Evolutionary conservation across 345 rosid genomes (phyloP), one percentile per base, ranked within the genome.

Genomic region (Sapria himalayana): DNA sequence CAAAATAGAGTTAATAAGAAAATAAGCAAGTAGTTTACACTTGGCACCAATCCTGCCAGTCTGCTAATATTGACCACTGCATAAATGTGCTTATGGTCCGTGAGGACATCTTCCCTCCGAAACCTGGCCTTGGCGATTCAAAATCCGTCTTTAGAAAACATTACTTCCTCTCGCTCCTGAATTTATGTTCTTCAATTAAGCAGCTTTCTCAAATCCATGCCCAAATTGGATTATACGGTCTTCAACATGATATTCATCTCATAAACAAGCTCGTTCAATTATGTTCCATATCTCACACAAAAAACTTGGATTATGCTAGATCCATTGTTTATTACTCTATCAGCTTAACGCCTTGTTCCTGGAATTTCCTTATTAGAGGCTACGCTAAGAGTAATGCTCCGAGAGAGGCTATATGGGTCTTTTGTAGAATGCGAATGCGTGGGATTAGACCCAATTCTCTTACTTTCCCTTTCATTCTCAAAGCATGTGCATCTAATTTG

Each of bases 391-490:
- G 74, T 16, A 61, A 59, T 38, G 55, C 69, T 4, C 78, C 84
- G 12, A 48, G 48, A 12, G 72, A 75, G 4, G 74, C 79, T 23
- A 51, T 75, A 13, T 47, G 47, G 69, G 44, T 73, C 24, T 67
- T 69, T 54, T 50, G 55, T 23, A 60, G 61, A 46, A 78, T 78
- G 86, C 73, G 77, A 52, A 64, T 52, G 37, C 56, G 66, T 23
- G 76, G 74, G 8, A 40, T 81, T 49, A 41, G 37, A 25, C 78
- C 79, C 27, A 76, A 61, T 63, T 67, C 61, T 20, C 78, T 75
- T 37, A 81, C 85, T 1, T 69, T 65, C 54, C 94, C 96, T 5
- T 81, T 81, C 49, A 60, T 73, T 53, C 46, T 73, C 23, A 85
- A 78, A 47, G 76, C 77, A 0, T 81, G 84, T 19, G 69, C 75